phyloP scores from a whole-genome alignment of 2,329 filamentous ascomycete genomes.

The Erysiphe pulchra region DNA sequence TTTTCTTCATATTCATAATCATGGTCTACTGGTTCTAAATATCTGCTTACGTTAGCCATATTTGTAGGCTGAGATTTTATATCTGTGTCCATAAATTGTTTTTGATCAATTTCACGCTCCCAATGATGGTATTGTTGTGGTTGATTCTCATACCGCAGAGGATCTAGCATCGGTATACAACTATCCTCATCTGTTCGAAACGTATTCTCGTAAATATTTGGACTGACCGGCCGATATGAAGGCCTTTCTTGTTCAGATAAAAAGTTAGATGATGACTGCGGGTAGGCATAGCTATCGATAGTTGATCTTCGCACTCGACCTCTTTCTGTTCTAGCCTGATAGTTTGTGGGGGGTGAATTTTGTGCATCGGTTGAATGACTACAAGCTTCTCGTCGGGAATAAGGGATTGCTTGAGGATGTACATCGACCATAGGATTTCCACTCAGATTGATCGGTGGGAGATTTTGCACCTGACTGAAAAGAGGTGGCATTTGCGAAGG shows the following conservation, averaged over 20 bases:
- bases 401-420: conserved; percentile 27
- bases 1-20: conserved; percentile 26
- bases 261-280: conserved; percentile 24
- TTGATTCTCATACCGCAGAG: conserved; percentile 20
- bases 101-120: conserved; percentile 6
- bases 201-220: conserved; percentile 19
- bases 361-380: conserved; percentile 12
- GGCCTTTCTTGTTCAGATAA: conserved; percentile 18
- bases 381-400: conserved; percentile 14
- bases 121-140: conserved; percentile 16
- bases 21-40: conserved; percentile 18
- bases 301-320: conserved; percentile 22
- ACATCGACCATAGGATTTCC: conserved; percentile 2
- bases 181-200: conserved; percentile 26
- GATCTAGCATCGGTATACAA: conserved; percentile 31
- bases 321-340: conserved; percentile 27
- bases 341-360: conserved; percentile 19
- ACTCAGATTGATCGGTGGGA: conserved; percentile 21
- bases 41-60: conserved; percentile 13
- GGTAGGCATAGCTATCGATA: conserved; percentile 23
- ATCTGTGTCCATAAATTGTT: conserved; percentile 6
- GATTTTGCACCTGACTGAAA: conserved; percentile 24
- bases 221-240: conserved; percentile 9
- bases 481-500: conserved; percentile 19
- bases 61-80: conserved; percentile 7